A percentile compares a stretch with the other conserved stretches of the same genome.
Evolutionary conservation across 495 filamentous ascomycete species (phyloP).

Genomic region (Cercophora sp.): DNA sequence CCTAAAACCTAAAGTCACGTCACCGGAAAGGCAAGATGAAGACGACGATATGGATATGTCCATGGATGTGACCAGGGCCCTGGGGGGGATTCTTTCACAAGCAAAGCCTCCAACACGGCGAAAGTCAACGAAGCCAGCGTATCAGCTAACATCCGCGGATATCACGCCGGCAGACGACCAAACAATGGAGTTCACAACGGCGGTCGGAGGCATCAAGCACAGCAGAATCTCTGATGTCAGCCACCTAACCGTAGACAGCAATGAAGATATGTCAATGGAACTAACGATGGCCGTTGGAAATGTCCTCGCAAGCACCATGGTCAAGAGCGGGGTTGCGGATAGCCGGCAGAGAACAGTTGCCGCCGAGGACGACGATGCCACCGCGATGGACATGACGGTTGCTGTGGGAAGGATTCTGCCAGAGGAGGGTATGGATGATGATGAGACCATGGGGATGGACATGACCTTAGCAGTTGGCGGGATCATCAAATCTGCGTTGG

Average conservation of each 20-base stretch:
- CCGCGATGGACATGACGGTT: conserved; percentile 66
- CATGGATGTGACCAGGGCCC: conserved; percentile 78
- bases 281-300: conserved; percentile 71
- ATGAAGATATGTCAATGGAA: conserved; percentile 79
- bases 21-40: conserved; percentile 43
- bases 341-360: conserved; percentile 26
- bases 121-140: conserved; percentile 19
- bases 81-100: conserved; percentile 75
- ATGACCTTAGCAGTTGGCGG: conserved; percentile 56
- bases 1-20: conserved; percentile 32
- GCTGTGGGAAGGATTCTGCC: conserved; percentile 65
- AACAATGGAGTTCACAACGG: conserved; percentile 77
- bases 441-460: conserved; percentile 55
- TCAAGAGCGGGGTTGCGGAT: conserved; percentile 17
- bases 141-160: conserved; percentile 15
- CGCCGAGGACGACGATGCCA: conserved; percentile 25
- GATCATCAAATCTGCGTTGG: conserved; percentile 40
- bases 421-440: conserved; percentile 34
- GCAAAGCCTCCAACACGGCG: conserved; percentile 24
- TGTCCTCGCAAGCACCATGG: conserved; percentile 45
- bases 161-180: conserved; percentile 45
- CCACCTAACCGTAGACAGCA: conserved; percentile 31
- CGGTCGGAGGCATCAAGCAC: conserved; percentile 60
- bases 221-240: conserved; percentile 20
- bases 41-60: conserved; percentile 76